phyloP scores from a whole-genome alignment of 2,329 filamentous ascomycete species.

The Colletotrichum chlorophyti region DNA sequence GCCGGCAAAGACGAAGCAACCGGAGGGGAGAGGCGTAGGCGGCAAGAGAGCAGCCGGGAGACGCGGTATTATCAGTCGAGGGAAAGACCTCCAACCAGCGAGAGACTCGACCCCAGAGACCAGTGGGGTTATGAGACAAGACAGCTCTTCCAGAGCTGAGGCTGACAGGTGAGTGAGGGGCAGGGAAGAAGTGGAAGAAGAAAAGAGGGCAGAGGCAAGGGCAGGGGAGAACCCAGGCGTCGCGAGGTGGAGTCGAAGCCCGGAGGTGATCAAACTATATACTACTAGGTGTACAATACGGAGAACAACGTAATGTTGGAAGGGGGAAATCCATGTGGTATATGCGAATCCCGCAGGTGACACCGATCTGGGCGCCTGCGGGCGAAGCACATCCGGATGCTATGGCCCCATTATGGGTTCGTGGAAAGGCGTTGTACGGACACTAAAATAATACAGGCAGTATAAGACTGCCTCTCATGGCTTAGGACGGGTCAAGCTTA shows the following conservation, averaged over 20 bases:
- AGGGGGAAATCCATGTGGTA: conserved; percentile 12
- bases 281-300: no score
- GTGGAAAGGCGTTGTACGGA: conserved; percentile 3
- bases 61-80: conserved; percentile 10
- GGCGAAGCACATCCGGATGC: conserved; percentile 1
- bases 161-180: conserved; percentile 20
- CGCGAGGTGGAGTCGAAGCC: conserved; percentile 12
- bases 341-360: conserved; percentile 7
- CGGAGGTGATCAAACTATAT: conserved; percentile 29
- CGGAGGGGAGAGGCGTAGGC: background rate
- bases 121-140: conserved; percentile 21
- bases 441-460: no score
- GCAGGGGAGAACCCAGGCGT: conserved; percentile 17
- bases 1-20: conserved; percentile 6
- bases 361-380: conserved; percentile 17
- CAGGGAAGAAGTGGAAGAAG: background rate
- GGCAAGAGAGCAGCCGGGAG: no score
- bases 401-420: background rate
- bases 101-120: conserved; percentile 13
- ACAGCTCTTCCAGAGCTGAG: conserved; percentile 10
- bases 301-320: conserved; percentile 21
- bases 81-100: conserved; percentile 1
- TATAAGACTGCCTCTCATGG: no score
- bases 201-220: conserved; percentile 15
- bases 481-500: background rate